Conservation (phyloP, 2,329 filamentous ascomycete species). For the Pyrenochaeta sp. region DNA sequence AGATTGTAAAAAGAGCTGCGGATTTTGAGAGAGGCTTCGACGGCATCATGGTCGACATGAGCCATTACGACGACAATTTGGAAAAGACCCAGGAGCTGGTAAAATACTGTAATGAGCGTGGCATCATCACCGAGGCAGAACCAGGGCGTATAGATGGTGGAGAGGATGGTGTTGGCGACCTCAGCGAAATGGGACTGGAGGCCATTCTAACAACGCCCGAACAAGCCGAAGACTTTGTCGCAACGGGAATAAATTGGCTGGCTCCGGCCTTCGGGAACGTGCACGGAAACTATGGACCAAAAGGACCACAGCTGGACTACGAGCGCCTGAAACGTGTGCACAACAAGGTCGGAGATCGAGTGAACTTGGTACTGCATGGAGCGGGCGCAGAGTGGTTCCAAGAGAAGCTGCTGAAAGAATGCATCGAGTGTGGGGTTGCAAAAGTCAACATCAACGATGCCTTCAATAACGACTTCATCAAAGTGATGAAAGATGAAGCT, state of each 20-base stretch:
- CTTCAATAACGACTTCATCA: conserved; percentile 61
- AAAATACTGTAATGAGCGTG: conserved; percentile 68
- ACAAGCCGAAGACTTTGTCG: conserved; percentile 74
- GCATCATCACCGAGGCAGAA: conserved; percentile 75
- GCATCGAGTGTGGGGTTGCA: conserved; percentile 63
- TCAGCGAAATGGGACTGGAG: conserved; percentile 63
- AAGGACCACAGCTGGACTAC: conserved; percentile 61
- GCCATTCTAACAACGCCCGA: conserved; percentile 73
- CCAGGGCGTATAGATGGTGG: conserved; percentile 76
- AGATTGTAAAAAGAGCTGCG: conserved; percentile 68
- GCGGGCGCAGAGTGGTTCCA: conserved; percentile 63
- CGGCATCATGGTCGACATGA: conserved; percentile 70
- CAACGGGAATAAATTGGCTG: conserved; percentile 75
- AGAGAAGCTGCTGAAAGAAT: conserved; percentile 63
- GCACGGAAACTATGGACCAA: conserved; percentile 74
- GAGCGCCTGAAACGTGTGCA: conserved; percentile 54
- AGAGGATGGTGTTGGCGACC: conserved; percentile 78
- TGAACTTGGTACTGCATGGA: conserved; percentile 65
- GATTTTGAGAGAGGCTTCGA: conserved; percentile 51
- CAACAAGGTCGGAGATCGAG: conserved; percentile 57
- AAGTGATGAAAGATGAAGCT: conserved; percentile 58
- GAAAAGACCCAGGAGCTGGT: conserved; percentile 69
- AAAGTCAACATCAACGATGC: conserved; percentile 69
- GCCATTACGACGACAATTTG: conserved; percentile 75
- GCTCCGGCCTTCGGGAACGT: conserved; percentile 81